phyloP scores from a whole-genome alignment of 352 stramenopile genomes.

The Phytophthora sp. region DNA sequence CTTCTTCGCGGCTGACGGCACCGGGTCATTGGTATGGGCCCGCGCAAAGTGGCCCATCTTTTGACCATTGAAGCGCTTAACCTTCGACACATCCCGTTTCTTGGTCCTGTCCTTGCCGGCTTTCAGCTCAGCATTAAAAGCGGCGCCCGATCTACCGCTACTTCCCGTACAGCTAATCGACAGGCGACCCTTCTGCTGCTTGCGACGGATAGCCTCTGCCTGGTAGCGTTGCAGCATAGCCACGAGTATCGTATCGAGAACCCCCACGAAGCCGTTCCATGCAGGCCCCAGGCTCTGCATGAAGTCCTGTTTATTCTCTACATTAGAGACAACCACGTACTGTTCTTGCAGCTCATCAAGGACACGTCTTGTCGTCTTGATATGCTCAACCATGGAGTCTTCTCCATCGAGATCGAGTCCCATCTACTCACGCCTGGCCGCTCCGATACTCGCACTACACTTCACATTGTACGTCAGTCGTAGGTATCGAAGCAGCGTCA shows the following conservation, averaged over 20 bases:
- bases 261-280: constrained; percentile 15
- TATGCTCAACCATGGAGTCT: constrained; percentile 11
- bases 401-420: constrained; percentile 11
- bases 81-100: constrained; percentile 9
- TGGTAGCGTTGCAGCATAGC: constrained; percentile 12
- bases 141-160: not conserved
- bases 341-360: constrained; percentile 21
- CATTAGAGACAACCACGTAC: not conserved
- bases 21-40: not conserved
- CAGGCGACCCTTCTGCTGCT: constrained; percentile 6
- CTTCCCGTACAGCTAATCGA: not conserved
- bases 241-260: constrained; percentile 8
- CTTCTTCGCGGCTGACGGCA: not conserved
- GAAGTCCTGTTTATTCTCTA: constrained; percentile 14
- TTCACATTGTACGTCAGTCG: constrained; percentile 15
- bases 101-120: constrained; percentile 2
- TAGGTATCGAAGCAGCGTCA: constrained; percentile 9
- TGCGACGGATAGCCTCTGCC: constrained; percentile 10
- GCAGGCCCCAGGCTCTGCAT: constrained; percentile 14
- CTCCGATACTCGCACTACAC: constrained; percentile 13
- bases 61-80: constrained; percentile 15
- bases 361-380: constrained; percentile 17
- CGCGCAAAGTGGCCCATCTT: constrained; percentile 8
- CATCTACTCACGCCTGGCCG: constrained; percentile 16
- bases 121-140: not conserved